Percentiles rank a stretch among this genome's conserved stretches.
phyloP scores from a whole-genome alignment of 768 basidiomycete species.

The Amanita muscaria region DNA sequence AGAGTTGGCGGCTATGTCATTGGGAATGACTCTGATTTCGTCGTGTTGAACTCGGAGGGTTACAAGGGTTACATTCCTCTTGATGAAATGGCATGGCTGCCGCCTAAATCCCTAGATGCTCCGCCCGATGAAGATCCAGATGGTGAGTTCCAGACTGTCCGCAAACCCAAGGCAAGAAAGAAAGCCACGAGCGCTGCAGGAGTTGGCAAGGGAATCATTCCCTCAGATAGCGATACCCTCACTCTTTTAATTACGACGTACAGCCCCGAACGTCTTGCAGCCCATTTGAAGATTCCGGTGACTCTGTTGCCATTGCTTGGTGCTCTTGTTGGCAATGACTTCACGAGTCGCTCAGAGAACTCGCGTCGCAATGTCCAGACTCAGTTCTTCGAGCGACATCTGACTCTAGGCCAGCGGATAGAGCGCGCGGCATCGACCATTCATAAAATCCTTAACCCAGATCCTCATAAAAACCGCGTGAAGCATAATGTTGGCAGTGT shows the following conservation, averaged over 20 bases:
- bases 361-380: conserved; percentile 43
- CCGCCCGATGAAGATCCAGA: conserved; percentile 29
- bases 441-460: conserved; percentile 41
- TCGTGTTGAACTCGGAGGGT: conserved; percentile 65
- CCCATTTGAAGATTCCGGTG: conserved; percentile 56
- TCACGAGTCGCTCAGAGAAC: conserved; percentile 42
- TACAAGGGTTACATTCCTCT: conserved; percentile 75
- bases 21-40: conserved; percentile 78
- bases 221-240: conserved; percentile 39
- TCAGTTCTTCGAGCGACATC: conserved; percentile 58
- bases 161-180: conserved; percentile 43
- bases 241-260: conserved; percentile 51
- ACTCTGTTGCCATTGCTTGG: conserved; percentile 71
- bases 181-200: conserved; percentile 22
- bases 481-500: conserved; percentile 57
- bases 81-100: conserved; percentile 66
- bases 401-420: conserved; percentile 56
- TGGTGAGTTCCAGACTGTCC: conserved; percentile 52
- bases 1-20: conserved; percentile 65
- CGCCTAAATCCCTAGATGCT: conserved; percentile 19
- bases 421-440: conserved; percentile 53
- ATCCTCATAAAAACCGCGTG: conserved; percentile 37
- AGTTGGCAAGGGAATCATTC: conserved; percentile 37
- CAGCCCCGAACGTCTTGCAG: conserved; percentile 50
- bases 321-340: conserved; percentile 78